phyloP scores from a whole-genome alignment of 2,329 filamentous ascomycete genomes.

The Colletotrichum sp. region DNA sequence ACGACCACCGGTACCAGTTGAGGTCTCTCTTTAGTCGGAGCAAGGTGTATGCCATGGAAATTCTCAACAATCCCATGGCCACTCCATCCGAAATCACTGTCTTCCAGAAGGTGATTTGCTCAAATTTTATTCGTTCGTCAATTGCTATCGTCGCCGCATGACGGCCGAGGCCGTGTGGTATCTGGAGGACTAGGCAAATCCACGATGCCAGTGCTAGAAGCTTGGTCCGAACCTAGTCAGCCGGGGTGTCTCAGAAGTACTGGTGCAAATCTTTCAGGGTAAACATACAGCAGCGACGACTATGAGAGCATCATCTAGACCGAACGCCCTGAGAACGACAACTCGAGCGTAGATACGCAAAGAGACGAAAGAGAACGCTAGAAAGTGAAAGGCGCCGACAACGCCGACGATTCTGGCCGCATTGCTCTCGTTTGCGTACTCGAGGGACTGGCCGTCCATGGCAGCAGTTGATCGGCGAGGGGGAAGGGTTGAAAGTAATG shows the following conservation, averaged over 20 bases:
- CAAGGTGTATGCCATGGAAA: constrained; percentile 26
- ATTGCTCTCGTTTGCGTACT: constrained; percentile 17
- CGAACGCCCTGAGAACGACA: constrained; percentile 27
- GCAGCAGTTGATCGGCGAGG: too few relatives aligned
- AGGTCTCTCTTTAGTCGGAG: constrained; percentile 25
- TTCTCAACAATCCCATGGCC: constrained; percentile 25
- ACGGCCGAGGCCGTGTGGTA: constrained; percentile 26
- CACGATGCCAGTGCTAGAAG: constrained; percentile 23
- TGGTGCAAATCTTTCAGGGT: not conserved
- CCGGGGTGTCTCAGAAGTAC: too few relatives aligned
- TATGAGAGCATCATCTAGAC: constrained; percentile 32
- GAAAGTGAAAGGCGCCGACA: constrained; percentile 21
- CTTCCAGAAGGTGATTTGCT: constrained; percentile 27
- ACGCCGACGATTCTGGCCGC: constrained; percentile 20
- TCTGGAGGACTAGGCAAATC: constrained; percentile 27
- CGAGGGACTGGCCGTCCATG: not conserved
- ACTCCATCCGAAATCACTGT: constrained; percentile 26
- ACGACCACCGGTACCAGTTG: constrained; percentile 26
- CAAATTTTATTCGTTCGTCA: constrained; percentile 21
- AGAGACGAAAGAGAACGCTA: constrained; percentile 26
- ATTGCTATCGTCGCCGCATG: constrained; percentile 18
- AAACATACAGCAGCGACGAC: constrained; percentile 23
- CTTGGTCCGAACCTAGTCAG: not conserved
- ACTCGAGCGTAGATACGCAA: constrained; percentile 29
- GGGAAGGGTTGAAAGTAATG: not conserved